Evolutionary conservation across 108 stramenopile genomes (phyloP), one percentile per base, ranked within the genome.

Genomic region (Parietichytrium sp.): DNA sequence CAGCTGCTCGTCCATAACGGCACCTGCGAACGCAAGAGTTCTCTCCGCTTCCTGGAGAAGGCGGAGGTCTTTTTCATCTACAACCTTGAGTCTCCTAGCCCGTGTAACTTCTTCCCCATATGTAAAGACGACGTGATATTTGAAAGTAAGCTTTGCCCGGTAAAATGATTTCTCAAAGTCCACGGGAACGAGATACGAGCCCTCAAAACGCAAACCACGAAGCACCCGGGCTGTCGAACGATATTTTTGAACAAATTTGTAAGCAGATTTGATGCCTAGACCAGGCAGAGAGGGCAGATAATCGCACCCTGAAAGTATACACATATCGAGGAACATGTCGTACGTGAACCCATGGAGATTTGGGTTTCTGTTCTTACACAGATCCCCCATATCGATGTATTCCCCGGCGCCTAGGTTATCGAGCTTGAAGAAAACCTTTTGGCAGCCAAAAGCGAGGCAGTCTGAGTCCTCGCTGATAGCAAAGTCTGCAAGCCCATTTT

Each of bases 401-500:
- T 93, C 85, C 4, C 91, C 86, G 3, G 81, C 55, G 49, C 91
- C 94, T 48, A 85, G 82, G 26, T 88, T 82, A 12, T 93, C 87
- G 31, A 94, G 82, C 83, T 95, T 96, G 89, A 94, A 99, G 27
- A 97, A 72, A 48, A 97, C 86, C 31, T 85, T 61, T 4, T 80
- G 72, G 77, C 89, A 88, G 49, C 96, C 96, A 81, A 92, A 91
- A 4, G 89, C 92, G 38, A 98, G 83, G 52, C 93, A 82, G 89
- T 99, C 98, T 0, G 94, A 93, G 89, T 99, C 98, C 87, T 99
- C 98, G 30, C 95, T 93, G n/a, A 98, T 84, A 25, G 98, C 91
- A 27, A 92, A 78, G 83, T 97, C 96, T 31, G 95, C 92, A 30
- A 80, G 42, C 6, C 87, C 87, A n/a, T 25, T 33, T 12, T 84